Conservation (phyloP, 2,329 filamentous ascomycete species). For the Colletotrichum eleusines region DNA sequence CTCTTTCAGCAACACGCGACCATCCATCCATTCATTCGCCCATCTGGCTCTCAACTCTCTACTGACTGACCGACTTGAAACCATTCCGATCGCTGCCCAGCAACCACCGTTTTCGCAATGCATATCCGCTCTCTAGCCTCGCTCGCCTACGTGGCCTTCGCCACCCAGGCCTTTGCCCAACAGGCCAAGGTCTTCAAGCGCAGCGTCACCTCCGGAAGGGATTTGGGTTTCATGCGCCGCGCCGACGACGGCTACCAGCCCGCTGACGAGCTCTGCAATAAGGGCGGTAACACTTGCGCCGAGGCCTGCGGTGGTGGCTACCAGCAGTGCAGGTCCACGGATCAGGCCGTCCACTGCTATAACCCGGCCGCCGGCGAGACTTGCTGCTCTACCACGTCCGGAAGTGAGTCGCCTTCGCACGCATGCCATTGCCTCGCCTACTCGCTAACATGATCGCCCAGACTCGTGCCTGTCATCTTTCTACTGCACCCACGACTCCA, state of each 20-base stretch:
- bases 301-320: slow-evolving; percentile 67
- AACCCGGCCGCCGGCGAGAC: slow-evolving; percentile 63
- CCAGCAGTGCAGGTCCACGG: slow-evolving; percentile 62
- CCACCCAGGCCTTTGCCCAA: slow-evolving; percentile 40
- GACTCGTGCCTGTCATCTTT: slow-evolving; percentile 72
- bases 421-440: background rate
- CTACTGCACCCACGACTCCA: slow-evolving; percentile 70
- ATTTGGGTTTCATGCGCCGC: slow-evolving; percentile 59
- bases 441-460: slow-evolving; percentile 46
- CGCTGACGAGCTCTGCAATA: slow-evolving; percentile 60
- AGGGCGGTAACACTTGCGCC: slow-evolving; percentile 62
- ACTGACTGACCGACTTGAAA: slow-evolving; percentile 11
- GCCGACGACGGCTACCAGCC: slow-evolving; percentile 63
- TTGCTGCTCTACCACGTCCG: slow-evolving; percentile 69
- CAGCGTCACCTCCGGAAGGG: slow-evolving; percentile 50
- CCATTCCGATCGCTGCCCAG: slow-evolving; percentile 20
- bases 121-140: slow-evolving; percentile 42
- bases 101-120: slow-evolving; percentile 32
- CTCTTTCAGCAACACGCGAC: background rate
- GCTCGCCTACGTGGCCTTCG: slow-evolving; percentile 42
- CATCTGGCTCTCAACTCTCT: background rate
- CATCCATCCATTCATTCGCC: background rate
- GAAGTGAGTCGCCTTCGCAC: slow-evolving; percentile 60
- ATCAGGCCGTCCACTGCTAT: slow-evolving; percentile 68
- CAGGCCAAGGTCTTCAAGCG: slow-evolving; percentile 49